phyloP scores from a whole-genome alignment of 2,329 filamentous ascomycete genomes.

The Penicillium sp. region DNA sequence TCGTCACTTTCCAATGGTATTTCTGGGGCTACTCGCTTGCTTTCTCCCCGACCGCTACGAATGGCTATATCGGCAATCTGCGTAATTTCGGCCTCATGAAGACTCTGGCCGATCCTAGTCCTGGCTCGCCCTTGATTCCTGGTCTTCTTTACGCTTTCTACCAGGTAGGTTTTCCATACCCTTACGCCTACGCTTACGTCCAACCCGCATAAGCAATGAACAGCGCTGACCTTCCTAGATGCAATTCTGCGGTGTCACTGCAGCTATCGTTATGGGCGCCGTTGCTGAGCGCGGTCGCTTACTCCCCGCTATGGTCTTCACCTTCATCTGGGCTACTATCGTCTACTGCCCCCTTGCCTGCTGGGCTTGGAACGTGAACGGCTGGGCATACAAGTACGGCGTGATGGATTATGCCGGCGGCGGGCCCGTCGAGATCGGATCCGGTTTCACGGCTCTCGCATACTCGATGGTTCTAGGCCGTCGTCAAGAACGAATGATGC shows the following conservation, averaged over 20 bases:
- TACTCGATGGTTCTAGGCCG: slow-evolving; percentile 96
- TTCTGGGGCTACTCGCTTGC: slow-evolving; percentile 98
- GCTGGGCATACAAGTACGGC: slow-evolving; percentile 89
- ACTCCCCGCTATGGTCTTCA: slow-evolving; percentile 91
- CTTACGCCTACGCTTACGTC: too few relatives aligned
- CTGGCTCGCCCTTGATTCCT: slow-evolving; percentile 84
- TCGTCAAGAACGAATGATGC: slow-evolving; percentile 98
- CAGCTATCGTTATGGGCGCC: slow-evolving; percentile 86
- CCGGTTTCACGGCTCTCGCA: slow-evolving; percentile 87
- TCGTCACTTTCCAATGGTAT: slow-evolving; percentile 98
- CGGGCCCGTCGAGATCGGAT: slow-evolving; percentile 95
- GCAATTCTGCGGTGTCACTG: slow-evolving; percentile 96
- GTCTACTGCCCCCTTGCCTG: slow-evolving; percentile 97
- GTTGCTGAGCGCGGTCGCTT: slow-evolving; percentile 93
- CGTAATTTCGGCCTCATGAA: slow-evolving; percentile 87
- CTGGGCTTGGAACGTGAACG: slow-evolving; percentile 95
- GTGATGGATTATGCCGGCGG: slow-evolving; percentile 96
- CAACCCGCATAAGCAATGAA: too few relatives aligned
- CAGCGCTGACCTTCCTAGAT: slow-evolving; percentile 73
- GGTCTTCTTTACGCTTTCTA: slow-evolving; percentile 94
- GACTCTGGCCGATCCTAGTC: slow-evolving; percentile 80
- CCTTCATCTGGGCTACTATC: slow-evolving; percentile 93
- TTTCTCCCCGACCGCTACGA: slow-evolving; percentile 80
- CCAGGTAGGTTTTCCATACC: slow-evolving; percentile 61
- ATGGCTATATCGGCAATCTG: slow-evolving; percentile 89